Evolutionary conservation across 2,329 filamentous ascomycete genomes (phyloP).

Genomic region (Mollisiaceae sp.): DNA sequence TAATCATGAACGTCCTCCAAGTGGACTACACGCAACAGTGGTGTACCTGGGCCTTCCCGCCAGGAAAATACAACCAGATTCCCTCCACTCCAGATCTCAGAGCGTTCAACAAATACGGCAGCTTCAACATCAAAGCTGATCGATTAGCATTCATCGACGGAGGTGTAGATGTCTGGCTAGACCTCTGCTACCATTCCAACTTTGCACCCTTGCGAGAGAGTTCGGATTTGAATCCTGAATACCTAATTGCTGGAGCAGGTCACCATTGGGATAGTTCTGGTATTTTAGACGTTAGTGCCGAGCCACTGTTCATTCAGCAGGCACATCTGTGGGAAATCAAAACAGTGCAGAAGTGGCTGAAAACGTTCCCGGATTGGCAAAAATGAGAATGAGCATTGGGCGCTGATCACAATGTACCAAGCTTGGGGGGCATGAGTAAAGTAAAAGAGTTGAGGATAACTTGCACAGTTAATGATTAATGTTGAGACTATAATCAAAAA

Average conservation of each 20-base stretch:
- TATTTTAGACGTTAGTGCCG: conserved; percentile 45
- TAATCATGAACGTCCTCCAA: conserved; percentile 54
- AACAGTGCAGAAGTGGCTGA: conserved; percentile 49
- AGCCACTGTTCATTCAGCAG: conserved; percentile 57
- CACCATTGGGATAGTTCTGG: conserved; percentile 53
- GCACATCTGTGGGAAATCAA: conserved; percentile 57
- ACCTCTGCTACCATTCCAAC: conserved; percentile 55
- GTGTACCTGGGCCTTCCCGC: conserved; percentile 59
- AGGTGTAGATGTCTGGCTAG: conserved; percentile 56
- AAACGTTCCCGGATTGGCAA: conserved; percentile 14
- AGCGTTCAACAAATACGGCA: conserved; percentile 53
- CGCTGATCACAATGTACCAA: too few species aligned
- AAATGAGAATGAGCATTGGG: neutral
- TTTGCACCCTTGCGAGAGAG: conserved; percentile 46
- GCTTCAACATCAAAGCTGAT: conserved; percentile 51
- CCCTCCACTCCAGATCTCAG: conserved; percentile 50
- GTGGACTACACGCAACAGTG: conserved; percentile 55
- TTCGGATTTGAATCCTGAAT: conserved; percentile 52
- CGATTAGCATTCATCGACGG: conserved; percentile 58
- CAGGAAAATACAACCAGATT: conserved; percentile 51
- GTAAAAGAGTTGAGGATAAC: neutral
- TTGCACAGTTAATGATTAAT: neutral
- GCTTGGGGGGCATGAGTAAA: too few species aligned
- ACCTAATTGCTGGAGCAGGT: conserved; percentile 55
- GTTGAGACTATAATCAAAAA: neutral